Evolutionary conservation across 108 stramenopile species (phyloP).

Genomic region (Asterionellopsis glacialis): DNA sequence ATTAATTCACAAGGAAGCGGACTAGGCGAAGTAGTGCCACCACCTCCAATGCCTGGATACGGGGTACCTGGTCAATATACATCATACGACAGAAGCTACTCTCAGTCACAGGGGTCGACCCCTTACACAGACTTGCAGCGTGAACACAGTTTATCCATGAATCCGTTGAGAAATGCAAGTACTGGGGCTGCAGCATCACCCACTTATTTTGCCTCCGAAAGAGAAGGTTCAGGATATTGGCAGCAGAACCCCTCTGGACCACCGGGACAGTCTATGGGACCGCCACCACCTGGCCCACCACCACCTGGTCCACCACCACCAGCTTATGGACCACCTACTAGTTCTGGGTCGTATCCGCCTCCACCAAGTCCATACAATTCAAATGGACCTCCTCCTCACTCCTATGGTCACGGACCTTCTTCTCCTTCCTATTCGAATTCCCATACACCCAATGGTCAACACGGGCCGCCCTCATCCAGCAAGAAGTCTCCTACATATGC

Average conservation of each 20-base stretch:
- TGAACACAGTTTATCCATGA: conserved; percentile 35
- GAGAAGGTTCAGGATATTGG: conserved; percentile 33
- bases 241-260: conserved; percentile 5
- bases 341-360: not conserved
- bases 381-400: conserved; percentile 10
- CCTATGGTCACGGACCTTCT: conserved; percentile 15
- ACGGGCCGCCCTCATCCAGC: not conserved
- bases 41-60: conserved; percentile 17
- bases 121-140: conserved; percentile 8
- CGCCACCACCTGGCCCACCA: not conserved
- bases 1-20: conserved; percentile 6
- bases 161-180: conserved; percentile 50
- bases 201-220: conserved; percentile 17
- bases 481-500: conserved; percentile 14
- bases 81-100: conserved; percentile 24
- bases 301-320: not conserved
- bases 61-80: conserved; percentile 14
- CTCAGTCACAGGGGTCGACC: conserved; percentile 6
- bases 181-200: conserved; percentile 9
- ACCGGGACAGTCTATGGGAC: not conserved
- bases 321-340: not conserved
- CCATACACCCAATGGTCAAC: conserved; percentile 4
- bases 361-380: not conserved
- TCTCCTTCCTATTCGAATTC: not conserved
- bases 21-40: not conserved